Conservation (phyloP, 2,329 filamentous ascomycete species). For the Diplodia sapinea region DNA sequence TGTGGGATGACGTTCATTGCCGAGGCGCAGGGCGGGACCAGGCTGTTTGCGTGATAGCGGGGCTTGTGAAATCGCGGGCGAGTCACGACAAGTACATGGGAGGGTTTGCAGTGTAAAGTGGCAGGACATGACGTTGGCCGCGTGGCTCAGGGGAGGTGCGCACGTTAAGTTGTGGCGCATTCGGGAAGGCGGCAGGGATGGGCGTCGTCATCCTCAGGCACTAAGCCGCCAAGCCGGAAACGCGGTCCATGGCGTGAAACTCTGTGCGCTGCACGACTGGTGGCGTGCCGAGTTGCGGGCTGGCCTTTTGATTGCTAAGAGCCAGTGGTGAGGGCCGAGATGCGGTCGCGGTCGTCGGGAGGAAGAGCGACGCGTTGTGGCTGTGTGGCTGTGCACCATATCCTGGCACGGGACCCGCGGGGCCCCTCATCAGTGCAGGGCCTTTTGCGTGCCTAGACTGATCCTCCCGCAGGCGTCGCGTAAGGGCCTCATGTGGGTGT, state of each 20-base stretch:
- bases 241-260: conserved; percentile 4
- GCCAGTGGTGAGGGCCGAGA: not conserved
- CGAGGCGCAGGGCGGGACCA: not conserved
- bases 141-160: conserved; percentile 8
- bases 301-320: not conserved
- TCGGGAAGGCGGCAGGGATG: conserved; percentile 18
- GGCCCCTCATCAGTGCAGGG: not conserved
- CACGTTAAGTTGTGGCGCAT: conserved; percentile 15
- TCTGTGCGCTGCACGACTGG: not conserved
- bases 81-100: not conserved
- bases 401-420: not conserved
- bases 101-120: conserved; percentile 1
- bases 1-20: conserved; percentile 2
- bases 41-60: not conserved
- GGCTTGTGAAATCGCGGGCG: not conserved
- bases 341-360: not conserved
- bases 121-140: conserved; percentile 18
- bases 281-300: not conserved
- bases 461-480: not conserved
- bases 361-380: conserved; percentile 1
- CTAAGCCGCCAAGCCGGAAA: conserved; percentile 11
- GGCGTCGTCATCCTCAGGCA: conserved; percentile 10
- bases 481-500: not conserved
- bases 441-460: not conserved
- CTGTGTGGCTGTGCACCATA: conserved; percentile 3